Percentiles rank a stretch among this genome's conserved stretches.
These are phyloP conservation scores for Talaromyces sp. DNA, from an alignment of 2,329 filamentous ascomycete genomes.

Conservation along the genomic window DNA sequence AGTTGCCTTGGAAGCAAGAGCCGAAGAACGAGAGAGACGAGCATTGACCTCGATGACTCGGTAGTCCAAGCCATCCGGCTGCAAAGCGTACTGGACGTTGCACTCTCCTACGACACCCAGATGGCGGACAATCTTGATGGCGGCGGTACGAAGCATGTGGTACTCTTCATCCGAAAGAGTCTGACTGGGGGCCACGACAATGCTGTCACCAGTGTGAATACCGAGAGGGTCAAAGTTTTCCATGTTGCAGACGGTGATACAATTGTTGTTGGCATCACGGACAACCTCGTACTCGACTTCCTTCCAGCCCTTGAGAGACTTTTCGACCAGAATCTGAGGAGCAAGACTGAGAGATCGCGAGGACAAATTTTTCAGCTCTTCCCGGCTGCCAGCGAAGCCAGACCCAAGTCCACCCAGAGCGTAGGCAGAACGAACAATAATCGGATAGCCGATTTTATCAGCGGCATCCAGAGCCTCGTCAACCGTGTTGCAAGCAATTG, in stretches of 20 bases:
- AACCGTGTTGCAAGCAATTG: constrained; percentile 83
- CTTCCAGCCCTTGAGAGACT: constrained; percentile 99
- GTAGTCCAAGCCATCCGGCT: constrained; percentile 96
- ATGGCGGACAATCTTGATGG: constrained; percentile 97
- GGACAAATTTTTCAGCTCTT: constrained; percentile 90
- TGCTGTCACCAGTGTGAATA: constrained; percentile 97
- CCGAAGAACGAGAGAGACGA: constrained; percentile 94
- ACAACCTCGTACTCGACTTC: constrained; percentile 99
- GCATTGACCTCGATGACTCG: constrained; percentile 99
- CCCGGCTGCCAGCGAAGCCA: constrained; percentile 88
- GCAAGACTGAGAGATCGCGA: constrained; percentile 89
- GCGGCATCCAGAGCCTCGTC: constrained; percentile 90
- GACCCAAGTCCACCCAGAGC: constrained; percentile 94
- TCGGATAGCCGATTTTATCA: constrained; percentile 84
- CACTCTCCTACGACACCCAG: constrained; percentile 97
- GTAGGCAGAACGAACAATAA: constrained; percentile 96
- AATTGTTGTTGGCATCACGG: constrained; percentile 95
- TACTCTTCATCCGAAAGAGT: constrained; percentile 98
- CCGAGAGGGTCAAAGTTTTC: constrained; percentile 98
- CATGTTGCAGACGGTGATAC: constrained; percentile 98
- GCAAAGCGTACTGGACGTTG: constrained; percentile 95
- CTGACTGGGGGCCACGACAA: constrained; percentile 94
- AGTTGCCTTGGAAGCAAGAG: constrained; percentile 94
- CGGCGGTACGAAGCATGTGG: constrained; percentile 95
- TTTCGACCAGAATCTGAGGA: constrained; percentile 95